phyloP scores from a whole-genome alignment of 306 rosid genomes.

The Gastrolobium villosum region DNA sequence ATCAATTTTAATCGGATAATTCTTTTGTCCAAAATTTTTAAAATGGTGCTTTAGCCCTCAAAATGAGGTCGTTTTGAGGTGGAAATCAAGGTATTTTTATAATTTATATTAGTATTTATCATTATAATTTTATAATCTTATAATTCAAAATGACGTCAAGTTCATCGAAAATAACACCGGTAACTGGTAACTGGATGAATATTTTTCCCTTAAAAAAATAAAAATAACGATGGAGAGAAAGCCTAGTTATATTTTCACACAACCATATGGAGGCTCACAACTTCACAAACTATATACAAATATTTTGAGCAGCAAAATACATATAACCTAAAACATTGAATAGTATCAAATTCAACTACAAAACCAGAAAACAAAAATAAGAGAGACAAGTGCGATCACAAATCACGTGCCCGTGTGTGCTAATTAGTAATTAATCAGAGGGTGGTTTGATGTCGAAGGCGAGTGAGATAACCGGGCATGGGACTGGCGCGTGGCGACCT shows the following conservation, averaged over 20 bases:
- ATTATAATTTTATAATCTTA: too few relatives aligned
- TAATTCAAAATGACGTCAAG: too few relatives aligned
- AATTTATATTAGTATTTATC: too few relatives aligned
- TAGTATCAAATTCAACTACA: background rate
- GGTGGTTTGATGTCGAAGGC: background rate
- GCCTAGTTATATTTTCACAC: background rate
- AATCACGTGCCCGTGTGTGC: background rate
- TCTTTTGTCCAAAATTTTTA: too few relatives aligned
- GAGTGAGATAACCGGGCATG: conserved; percentile 74
- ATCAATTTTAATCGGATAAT: too few relatives aligned
- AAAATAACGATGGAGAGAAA: background rate
- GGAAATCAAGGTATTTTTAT: too few relatives aligned
- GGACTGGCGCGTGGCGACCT: conserved; percentile 95
- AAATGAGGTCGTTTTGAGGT: too few relatives aligned
- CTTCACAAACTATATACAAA: conserved; percentile 31
- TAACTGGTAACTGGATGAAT: too few relatives aligned
- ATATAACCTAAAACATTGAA: background rate
- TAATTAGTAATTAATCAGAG: background rate
- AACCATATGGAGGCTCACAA: background rate
- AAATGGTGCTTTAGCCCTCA: too few relatives aligned
- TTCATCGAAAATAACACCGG: too few relatives aligned
- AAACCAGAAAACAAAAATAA: background rate
- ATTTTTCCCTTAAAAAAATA: too few relatives aligned
- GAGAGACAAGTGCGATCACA: background rate
- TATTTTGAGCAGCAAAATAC: background rate